Base-by-base conservation (phyloP, 2,329 filamentous ascomycete species). In the Paracamarosporium sp. region DNA sequence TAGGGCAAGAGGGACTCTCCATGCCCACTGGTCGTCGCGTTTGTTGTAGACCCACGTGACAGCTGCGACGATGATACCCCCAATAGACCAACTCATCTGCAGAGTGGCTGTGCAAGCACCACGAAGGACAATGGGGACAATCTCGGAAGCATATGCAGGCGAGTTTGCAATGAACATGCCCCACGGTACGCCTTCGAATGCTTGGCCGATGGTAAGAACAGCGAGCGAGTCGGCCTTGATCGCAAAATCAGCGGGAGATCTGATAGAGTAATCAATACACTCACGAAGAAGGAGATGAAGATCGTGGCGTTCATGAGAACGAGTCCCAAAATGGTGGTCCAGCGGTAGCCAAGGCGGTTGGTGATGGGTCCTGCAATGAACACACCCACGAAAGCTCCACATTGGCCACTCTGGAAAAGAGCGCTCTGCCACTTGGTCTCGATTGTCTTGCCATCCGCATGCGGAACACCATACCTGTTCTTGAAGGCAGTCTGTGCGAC, bases 11-110 rank as follows among this genome's bases (percentile, higher is more conserved):
- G 68, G 68, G 22, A 55, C 57, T 48, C 66, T 57, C 62, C 62
- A 69, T 3, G 65, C 61, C 66, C 66, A 69, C 38, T 69, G 56
- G 24, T 68, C 65, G 5, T 30, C 53, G 20, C 63, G 64, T 13
- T 61, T 58, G 50, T 86, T 78, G 77, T 85, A 86, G 44, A 73
- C 70, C 69, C 84, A 87, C 53, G 82, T 83, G 56, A 84, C 80
- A 50, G 72, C 85, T 35, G 82, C 84, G 33, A 88, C 85, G 53
- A 88, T 85, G 71, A 88, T 88, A 31, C 74, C 70, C 24, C 85
- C 86, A 66, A 88, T 84, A 17, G 85, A 83, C 85, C 85, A 88
- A 74, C 84, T 85, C 84, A 88, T 86, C 71, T 88, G 85, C 64
- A 88, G 67, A 79, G 85, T 87, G 69, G 85, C 82, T 3, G 86